Conservation (phyloP, 1,284 basidiomycete genomes). For the Neotropicomus parvogracilis region DNA sequence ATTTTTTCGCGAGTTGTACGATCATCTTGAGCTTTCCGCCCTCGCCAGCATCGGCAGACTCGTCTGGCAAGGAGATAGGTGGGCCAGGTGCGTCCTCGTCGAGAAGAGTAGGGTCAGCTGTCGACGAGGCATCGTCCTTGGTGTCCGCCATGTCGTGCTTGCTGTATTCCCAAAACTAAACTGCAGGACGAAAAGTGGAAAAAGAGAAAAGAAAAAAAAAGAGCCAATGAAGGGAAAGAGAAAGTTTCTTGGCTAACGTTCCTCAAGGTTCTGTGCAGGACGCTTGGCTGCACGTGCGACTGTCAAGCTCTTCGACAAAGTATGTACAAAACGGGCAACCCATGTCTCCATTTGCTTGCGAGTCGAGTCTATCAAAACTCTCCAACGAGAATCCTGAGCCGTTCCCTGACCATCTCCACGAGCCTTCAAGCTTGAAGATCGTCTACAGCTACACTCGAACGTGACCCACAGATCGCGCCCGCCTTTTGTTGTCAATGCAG, state of each 20-base stretch:
- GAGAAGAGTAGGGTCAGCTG: too few species aligned
- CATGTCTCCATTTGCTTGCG: too few species aligned
- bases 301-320: slow-evolving; percentile 3
- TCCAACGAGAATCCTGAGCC: too few species aligned
- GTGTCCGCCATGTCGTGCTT: slow-evolving; percentile 19
- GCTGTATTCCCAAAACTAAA: not conserved
- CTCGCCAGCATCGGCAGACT: slow-evolving; percentile 66
- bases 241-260: not conserved
- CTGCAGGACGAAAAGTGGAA: not conserved
- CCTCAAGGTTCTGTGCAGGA: slow-evolving; percentile 11
- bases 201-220: not conserved
- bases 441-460: too few species aligned
- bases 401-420: too few species aligned
- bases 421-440: too few species aligned
- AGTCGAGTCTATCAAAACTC: not conserved
- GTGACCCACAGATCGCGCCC: too few species aligned
- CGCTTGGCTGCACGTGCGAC: slow-evolving; percentile 19
- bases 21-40: slow-evolving; percentile 91
- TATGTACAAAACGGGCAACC: slow-evolving; percentile 18
- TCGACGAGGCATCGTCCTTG: slow-evolving; percentile 9
- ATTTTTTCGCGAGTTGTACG: slow-evolving; percentile 82
- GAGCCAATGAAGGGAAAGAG: slow-evolving; percentile 1
- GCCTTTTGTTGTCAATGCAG: too few species aligned
- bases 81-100: slow-evolving; percentile 59
- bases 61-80: slow-evolving; percentile 70